These are phyloP conservation scores for Abrus pulchellus DNA, from an alignment of 306 rosid species.

Conservation along the genomic window DNA sequence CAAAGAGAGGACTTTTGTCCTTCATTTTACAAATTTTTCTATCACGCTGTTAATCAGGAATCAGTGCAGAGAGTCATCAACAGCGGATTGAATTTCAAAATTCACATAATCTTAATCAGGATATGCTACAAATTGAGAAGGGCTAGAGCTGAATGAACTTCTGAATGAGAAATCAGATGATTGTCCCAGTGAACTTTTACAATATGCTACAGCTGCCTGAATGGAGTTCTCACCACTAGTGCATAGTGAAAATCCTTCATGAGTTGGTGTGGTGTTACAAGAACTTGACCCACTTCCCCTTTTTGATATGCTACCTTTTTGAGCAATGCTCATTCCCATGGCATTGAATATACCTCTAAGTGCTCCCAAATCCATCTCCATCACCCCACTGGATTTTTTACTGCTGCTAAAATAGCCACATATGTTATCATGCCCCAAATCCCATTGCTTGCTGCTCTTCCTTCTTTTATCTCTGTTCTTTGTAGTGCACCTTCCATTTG, in stretches of 20 bases:
- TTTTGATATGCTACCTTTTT: slow-evolving; percentile 48
- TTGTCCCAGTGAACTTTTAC: slow-evolving; percentile 62
- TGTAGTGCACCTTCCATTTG: not conserved
- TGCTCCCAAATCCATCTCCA: slow-evolving; percentile 60
- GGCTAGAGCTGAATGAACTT: slow-evolving; percentile 7
- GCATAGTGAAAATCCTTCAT: slow-evolving; percentile 44
- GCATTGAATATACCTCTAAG: slow-evolving; percentile 59
- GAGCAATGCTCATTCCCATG: slow-evolving; percentile 41
- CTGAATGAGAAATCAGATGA: slow-evolving; percentile 48
- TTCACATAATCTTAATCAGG: not conserved
- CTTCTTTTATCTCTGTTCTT: not conserved
- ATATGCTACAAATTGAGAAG: slow-evolving; percentile 27
- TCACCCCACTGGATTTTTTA: slow-evolving; percentile 34
- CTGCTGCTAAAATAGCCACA: slow-evolving; percentile 8
- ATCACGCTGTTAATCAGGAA: no score
- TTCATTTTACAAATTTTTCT: no score
- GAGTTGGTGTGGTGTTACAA: slow-evolving; percentile 59
- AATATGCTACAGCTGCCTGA: slow-evolving; percentile 73
- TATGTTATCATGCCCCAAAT: slow-evolving; percentile 26
- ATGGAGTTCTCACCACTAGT: slow-evolving; percentile 52
- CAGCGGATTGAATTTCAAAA: no score
- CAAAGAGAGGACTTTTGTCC: no score
- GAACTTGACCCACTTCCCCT: slow-evolving; percentile 55
- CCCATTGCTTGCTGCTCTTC: slow-evolving; percentile 31
- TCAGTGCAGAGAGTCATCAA: no score